Conservation (phyloP, 2,329 filamentous ascomycete species). For the Fonsecaea pugnacius region DNA sequence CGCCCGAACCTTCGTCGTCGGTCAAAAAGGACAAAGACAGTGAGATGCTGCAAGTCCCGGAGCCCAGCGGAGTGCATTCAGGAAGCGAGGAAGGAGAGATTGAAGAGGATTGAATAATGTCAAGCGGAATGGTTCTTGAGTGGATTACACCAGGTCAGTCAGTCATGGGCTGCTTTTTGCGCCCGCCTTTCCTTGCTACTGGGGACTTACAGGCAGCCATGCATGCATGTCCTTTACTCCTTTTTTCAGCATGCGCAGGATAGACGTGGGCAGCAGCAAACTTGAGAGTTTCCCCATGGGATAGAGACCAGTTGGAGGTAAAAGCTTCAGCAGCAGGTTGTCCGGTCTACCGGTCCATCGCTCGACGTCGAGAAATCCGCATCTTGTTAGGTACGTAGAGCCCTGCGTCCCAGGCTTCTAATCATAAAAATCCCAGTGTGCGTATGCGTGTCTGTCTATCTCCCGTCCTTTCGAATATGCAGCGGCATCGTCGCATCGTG, state of each 20-base stretch:
- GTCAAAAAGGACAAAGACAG: conserved; percentile 39
- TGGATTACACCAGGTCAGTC: conserved; percentile 28
- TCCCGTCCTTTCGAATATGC: too few species aligned
- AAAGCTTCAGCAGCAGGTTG: conserved; percentile 1
- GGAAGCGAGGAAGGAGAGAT: conserved; percentile 99
- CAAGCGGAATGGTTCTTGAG: neutral
- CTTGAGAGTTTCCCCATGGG: neutral
- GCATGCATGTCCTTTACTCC: neutral
- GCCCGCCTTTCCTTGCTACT: conserved; percentile 1
- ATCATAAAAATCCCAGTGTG: conserved; percentile 8
- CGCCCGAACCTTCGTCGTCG: conserved; percentile 39
- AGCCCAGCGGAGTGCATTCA: conserved; percentile 70
- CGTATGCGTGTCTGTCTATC: neutral
- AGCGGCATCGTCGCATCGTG: too few species aligned
- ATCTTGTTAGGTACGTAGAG: conserved; percentile 23
- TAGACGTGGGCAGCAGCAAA: neutral
- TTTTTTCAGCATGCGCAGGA: neutral
- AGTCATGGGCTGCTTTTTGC: conserved; percentile 1
- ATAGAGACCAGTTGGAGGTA: neutral
- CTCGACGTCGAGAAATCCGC: neutral
- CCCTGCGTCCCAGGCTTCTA: conserved; percentile 19
- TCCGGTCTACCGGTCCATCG: neutral
- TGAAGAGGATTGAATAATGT: conserved; percentile 66
- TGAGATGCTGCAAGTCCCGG: conserved; percentile 45
- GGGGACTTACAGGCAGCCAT: conserved; percentile 9